Base-by-base conservation (phyloP, 2,329 filamentous ascomycete genomes). In the Aspergillus sp. region DNA sequence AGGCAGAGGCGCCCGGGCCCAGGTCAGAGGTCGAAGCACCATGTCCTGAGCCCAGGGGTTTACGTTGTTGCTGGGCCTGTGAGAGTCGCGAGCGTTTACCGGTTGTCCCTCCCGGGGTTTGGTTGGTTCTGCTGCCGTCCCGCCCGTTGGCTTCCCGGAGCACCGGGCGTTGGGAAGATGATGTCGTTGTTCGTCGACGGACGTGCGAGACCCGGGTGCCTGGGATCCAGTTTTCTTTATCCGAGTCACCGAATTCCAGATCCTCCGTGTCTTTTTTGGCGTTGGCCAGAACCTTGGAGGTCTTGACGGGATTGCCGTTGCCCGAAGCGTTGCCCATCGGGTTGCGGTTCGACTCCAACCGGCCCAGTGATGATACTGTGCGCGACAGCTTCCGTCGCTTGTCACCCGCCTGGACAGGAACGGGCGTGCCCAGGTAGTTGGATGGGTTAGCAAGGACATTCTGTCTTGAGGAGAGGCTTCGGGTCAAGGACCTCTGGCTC, bases 191-290 rank as follows among this genome's bases (percentile, higher is more conserved):
- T 4, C 62, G 60, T 33, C 65, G 64, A 45, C 65, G 66, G 36
- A 61, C 78, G 34, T 62, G 60, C 7, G 67, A 62, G 12, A 57
- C 53, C 33, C 66, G 64, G 26, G 72, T 74, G 3, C 73, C 73
- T 2, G 78, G 78, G 36, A 77, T 68, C 80, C 88, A 94, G 62
- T 97, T 97, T 71, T 97, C 91, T 70, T 97, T 97, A 65, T 97
- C 91, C 1, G 88, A 95, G 59, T 95, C 90, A 42, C 81, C 74
- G 64, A 69, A 57, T 66, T 73, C 66, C 34, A 66, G 42, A 57
- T 74, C 60, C 57, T 65, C 53, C 49, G 56, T 59, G 60, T 61
- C 49, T 51, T 61, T 53, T 57, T 65, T 64, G 49, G 51, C 43
- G 42, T 53, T 48, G 28, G 27, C 28, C 34, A 49, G 49, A 29